A percentile compares a stretch with the other conserved stretches of the same genome.
Conservation (phyloP, 139 green algal species). For the Volvox reticuliferus region DNA sequence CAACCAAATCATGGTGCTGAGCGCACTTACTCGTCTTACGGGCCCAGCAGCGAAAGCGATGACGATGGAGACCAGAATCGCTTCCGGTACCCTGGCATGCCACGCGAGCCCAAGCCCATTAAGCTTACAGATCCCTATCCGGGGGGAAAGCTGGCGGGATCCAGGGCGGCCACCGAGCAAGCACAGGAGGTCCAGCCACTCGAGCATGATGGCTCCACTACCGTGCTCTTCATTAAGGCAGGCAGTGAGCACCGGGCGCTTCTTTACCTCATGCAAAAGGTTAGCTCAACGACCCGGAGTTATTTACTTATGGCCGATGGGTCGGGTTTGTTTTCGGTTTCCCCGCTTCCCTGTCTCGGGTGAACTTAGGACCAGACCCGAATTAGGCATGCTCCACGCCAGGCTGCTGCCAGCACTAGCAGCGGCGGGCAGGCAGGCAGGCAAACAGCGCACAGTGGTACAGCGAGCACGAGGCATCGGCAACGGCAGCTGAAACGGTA, state of each 20-base stretch:
- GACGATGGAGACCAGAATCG: not conserved
- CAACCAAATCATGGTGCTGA: not conserved
- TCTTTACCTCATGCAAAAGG: slow-evolving; percentile 45
- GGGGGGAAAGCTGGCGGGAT: not conserved
- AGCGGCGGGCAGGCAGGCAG: too few relatives aligned
- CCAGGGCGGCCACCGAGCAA: not conserved
- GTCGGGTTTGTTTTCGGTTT: too few relatives aligned
- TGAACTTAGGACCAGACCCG: too few relatives aligned
- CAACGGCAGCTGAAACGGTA: too few relatives aligned
- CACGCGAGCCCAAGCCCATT: not conserved
- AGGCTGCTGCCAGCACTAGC: too few relatives aligned
- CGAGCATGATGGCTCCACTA: slow-evolving; percentile 36
- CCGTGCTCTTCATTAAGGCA: slow-evolving; percentile 24
- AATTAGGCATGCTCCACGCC: too few relatives aligned
- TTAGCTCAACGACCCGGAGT: not conserved
- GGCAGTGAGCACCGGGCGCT: slow-evolving; percentile 42
- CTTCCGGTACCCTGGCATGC: slow-evolving; percentile 36
- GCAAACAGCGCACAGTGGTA: too few relatives aligned
- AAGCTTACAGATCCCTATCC: slow-evolving; percentile 14
- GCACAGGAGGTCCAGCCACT: not conserved
- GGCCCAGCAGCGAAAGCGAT: not conserved
- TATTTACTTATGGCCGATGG: too few relatives aligned
- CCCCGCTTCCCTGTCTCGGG: too few relatives aligned
- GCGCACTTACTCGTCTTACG: not conserved
- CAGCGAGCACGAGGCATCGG: too few relatives aligned